phyloP scores from a whole-genome alignment of 495 filamentous ascomycete species.

The Annulohypoxylon maeteangense region DNA sequence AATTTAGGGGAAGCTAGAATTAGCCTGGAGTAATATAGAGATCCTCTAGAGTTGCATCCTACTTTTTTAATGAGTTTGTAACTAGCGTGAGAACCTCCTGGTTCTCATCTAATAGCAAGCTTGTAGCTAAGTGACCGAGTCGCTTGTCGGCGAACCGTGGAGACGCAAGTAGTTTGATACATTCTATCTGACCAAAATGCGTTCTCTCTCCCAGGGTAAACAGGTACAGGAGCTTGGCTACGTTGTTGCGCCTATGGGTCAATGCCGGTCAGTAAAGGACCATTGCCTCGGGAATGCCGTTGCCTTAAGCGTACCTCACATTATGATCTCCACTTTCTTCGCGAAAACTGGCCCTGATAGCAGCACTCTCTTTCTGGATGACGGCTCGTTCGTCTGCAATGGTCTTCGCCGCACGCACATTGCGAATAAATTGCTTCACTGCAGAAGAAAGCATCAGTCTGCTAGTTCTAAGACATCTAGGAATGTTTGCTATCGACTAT shows the following conservation, averaged over 20 bases:
- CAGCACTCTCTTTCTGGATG: conserved; percentile 98
- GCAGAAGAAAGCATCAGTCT: conserved; percentile 17
- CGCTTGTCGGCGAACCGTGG: conserved; percentile 98
- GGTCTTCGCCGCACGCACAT: conserved; percentile 97
- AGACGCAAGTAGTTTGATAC: conserved; percentile 94
- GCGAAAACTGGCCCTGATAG: conserved; percentile 94
- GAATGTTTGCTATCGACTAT: neutral
- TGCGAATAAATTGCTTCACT: conserved; percentile 99
- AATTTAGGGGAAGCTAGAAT: conserved; percentile 40
- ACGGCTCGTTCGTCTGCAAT: conserved; percentile 98
- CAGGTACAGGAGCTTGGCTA: conserved; percentile 96
- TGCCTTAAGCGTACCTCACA: conserved; percentile 70
- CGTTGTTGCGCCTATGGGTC: conserved; percentile 87
- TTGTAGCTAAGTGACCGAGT: conserved; percentile 94
- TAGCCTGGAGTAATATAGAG: conserved; percentile 30
- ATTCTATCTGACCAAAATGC: conserved; percentile 99
- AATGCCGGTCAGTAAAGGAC: conserved; percentile 22
- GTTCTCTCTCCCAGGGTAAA: conserved; percentile 98
- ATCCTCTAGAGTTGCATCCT: conserved; percentile 39
- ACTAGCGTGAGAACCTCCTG: conserved; percentile 97
- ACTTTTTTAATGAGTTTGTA: conserved; percentile 98
- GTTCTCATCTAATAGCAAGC: conserved; percentile 96
- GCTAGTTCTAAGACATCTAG: neutral
- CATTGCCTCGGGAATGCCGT: neutral
- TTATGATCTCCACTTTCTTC: conserved; percentile 94